Conservation (phyloP, 2,329 filamentous ascomycete genomes). For the Neoscytalidium dimidiatum region DNA sequence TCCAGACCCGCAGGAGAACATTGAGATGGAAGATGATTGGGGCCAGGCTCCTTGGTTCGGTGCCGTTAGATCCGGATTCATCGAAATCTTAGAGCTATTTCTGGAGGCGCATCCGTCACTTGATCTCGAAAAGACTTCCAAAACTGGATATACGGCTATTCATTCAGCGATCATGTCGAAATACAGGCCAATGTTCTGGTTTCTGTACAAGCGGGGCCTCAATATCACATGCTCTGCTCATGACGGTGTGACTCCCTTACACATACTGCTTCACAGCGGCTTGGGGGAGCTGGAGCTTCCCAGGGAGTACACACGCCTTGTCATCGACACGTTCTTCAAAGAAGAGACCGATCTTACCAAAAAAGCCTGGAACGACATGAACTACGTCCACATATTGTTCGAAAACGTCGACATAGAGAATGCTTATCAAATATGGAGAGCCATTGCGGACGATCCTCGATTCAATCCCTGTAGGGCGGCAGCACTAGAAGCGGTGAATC, state of each 20-base stretch:
- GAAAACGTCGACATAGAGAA: not conserved
- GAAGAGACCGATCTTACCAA: not conserved
- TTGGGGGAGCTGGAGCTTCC: not conserved
- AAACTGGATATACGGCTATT: not conserved
- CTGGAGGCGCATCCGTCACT: not conserved
- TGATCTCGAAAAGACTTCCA: not conserved
- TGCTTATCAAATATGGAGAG: not conserved
- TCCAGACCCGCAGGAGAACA: not conserved
- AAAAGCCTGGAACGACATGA: not conserved
- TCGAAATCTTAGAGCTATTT: not conserved
- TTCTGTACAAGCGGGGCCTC: not conserved
- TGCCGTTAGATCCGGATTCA: not conserved
- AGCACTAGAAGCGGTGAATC: not conserved
- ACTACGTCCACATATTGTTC: not conserved
- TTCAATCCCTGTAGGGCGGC: not conserved
- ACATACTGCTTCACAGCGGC: not conserved
- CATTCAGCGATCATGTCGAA: not conserved
- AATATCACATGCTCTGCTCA: not conserved
- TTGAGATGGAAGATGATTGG: not conserved
- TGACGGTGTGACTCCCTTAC: not conserved
- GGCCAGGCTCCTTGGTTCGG: not conserved
- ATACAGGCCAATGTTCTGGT: not conserved
- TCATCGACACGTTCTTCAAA: not conserved
- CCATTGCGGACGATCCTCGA: not conserved
- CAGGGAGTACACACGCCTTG: not conserved